Conservation (phyloP, 2,329 filamentous ascomycete species). For the Diaporthe capsici region DNA sequence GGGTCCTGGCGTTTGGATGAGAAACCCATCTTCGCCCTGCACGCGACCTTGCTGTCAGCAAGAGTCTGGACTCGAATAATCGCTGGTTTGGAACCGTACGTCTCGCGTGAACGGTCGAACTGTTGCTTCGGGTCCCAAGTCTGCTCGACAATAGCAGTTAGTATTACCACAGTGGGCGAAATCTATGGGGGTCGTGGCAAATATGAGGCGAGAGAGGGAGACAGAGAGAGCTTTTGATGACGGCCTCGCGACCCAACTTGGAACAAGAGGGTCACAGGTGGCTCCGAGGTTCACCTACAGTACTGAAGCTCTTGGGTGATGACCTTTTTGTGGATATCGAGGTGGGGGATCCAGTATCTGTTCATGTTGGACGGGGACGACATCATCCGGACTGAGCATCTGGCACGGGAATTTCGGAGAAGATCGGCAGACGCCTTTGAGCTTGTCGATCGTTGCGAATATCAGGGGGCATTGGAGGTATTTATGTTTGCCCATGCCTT, state of each 20-base stretch:
- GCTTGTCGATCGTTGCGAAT: conserved; percentile 3
- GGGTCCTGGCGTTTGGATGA: conserved; percentile 70
- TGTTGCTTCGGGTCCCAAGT: conserved; percentile 70
- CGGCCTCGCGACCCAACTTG: not conserved
- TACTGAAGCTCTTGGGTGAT: conserved; percentile 72
- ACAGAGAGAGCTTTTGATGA: not conserved
- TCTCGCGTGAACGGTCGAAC: conserved; percentile 70
- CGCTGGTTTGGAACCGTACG: conserved; percentile 55
- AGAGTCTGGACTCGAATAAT: not conserved
- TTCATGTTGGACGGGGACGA: conserved; percentile 60
- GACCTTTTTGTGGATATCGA: conserved; percentile 72
- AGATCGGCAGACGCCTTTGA: conserved; percentile 14
- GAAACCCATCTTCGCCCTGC: conserved; percentile 72
- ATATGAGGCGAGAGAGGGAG: not conserved
- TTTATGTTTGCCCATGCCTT: conserved; percentile 32
- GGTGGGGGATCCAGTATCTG: conserved; percentile 72
- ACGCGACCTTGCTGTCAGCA: conserved; percentile 29
- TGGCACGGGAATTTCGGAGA: conserved; percentile 7
- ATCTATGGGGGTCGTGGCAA: not conserved
- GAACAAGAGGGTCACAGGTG: not conserved
- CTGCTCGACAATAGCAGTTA: conserved; percentile 7
- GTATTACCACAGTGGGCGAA: not conserved
- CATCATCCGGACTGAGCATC: conserved; percentile 5
- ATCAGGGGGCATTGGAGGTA: conserved; percentile 20
- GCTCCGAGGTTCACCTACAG: conserved; percentile 45